phyloP scores from a whole-genome alignment of 495 filamentous ascomycete genomes.

The Schizothecium vesticola region DNA sequence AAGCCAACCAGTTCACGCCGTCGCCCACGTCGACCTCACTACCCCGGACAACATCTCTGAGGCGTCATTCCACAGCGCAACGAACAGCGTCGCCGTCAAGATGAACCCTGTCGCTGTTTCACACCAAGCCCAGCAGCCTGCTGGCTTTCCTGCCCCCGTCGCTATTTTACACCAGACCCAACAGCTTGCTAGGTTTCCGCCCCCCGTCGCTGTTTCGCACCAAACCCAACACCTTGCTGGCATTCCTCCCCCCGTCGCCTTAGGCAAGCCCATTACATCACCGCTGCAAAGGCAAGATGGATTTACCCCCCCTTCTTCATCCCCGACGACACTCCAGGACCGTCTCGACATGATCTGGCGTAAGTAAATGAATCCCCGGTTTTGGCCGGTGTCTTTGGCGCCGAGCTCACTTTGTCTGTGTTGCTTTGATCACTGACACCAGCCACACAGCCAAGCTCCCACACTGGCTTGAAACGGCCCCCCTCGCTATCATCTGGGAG shows the following conservation, averaged over 20 bases:
- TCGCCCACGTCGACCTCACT: neutral
- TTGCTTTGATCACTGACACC: neutral
- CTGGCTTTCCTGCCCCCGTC: neutral
- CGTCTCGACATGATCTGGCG: slow-evolving; percentile 30
- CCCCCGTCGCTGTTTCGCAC: neutral
- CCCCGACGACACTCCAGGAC: neutral
- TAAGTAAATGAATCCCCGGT: slow-evolving; percentile 12
- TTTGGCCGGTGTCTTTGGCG: neutral
- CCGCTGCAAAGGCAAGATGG: neutral
- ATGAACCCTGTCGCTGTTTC: neutral
- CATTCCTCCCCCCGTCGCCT: neutral
- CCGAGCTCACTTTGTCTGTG: no score
- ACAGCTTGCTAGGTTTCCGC: neutral
- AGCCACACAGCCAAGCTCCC: slow-evolving; percentile 32
- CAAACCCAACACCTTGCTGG: neutral
- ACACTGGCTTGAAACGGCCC: slow-evolving; percentile 29
- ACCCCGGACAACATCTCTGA: neutral
- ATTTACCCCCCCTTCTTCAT: neutral
- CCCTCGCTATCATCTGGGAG: slow-evolving; percentile 43
- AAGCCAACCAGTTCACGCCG: neutral
- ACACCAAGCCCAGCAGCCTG: neutral
- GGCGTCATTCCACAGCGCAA: neutral
- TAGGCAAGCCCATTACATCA: neutral
- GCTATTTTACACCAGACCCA: neutral
- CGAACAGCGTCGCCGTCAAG: neutral